Conservation (phyloP, 352 stramenopile genomes). For the Peronospora destructor region DNA sequence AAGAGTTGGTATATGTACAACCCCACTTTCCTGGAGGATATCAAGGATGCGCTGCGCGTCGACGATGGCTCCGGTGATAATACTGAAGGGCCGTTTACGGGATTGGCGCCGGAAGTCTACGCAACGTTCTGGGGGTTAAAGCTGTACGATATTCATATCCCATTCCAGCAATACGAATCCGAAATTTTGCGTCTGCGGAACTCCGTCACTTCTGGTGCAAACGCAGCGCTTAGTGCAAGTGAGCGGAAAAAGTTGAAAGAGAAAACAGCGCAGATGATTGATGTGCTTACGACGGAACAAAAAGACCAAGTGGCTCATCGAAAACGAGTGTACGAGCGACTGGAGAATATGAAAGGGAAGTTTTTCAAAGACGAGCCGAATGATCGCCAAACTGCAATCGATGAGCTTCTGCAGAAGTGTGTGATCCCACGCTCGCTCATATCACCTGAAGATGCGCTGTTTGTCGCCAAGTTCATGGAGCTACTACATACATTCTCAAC, state of each 20-base stretch:
- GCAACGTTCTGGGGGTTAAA: slow-evolving; percentile 83
- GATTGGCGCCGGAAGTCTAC: slow-evolving; percentile 72
- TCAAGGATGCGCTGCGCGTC: slow-evolving; percentile 35
- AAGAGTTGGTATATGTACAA: slow-evolving; percentile 68
- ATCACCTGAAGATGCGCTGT: slow-evolving; percentile 80
- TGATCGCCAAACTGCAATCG: slow-evolving; percentile 41
- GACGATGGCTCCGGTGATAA: slow-evolving; percentile 15
- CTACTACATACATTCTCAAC: slow-evolving; percentile 67
- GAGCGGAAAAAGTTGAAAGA: slow-evolving; percentile 82
- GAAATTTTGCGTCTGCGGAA: slow-evolving; percentile 73
- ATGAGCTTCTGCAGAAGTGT: slow-evolving; percentile 74
- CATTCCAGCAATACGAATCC: slow-evolving; percentile 78
- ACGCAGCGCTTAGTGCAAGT: slow-evolving; percentile 32
- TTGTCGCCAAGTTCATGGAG: slow-evolving; percentile 82
- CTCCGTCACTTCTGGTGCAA: slow-evolving; percentile 37
- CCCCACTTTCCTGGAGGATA: slow-evolving; percentile 47
- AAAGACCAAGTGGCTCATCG: slow-evolving; percentile 82
- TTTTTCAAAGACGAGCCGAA: slow-evolving; percentile 53
- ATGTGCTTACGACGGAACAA: slow-evolving; percentile 78
- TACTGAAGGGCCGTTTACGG: slow-evolving; percentile 43
- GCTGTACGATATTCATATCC: slow-evolving; percentile 83
- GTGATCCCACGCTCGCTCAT: slow-evolving; percentile 71
- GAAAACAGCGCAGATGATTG: slow-evolving; percentile 68
- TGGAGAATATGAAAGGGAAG: slow-evolving; percentile 60
- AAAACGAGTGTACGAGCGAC: slow-evolving; percentile 73